Percentiles rank a stretch among this genome's conserved stretches.
phyloP scores from a whole-genome alignment of 129 eudicot species.

The Arctium lappa region DNA sequence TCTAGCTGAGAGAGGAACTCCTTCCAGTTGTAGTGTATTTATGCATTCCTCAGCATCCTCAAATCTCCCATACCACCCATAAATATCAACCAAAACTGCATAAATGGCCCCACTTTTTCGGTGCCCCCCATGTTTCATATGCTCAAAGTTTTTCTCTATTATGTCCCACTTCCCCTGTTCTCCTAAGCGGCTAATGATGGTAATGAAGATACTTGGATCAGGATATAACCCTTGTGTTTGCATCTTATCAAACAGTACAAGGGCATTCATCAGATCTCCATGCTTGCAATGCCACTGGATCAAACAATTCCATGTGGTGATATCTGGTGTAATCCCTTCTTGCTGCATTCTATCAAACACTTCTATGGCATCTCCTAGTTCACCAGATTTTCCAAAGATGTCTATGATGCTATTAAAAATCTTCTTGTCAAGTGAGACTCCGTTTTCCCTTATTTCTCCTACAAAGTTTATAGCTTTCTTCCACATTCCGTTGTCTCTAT shows the following conservation, averaged over 20 bases:
- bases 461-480: slow-evolving; percentile 64
- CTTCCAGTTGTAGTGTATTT: slow-evolving; percentile 52
- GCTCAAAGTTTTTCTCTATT: slow-evolving; percentile 55
- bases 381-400: slow-evolving; percentile 75
- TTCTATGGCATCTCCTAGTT: slow-evolving; percentile 54
- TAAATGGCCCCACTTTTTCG: slow-evolving; percentile 57
- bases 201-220: slow-evolving; percentile 71
- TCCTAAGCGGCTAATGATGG: slow-evolving; percentile 63
- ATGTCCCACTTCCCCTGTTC: slow-evolving; percentile 83
- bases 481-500: slow-evolving; percentile 96
- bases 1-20: slow-evolving; percentile 57
- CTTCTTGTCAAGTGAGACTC: slow-evolving; percentile 44
- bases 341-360: slow-evolving; percentile 65
- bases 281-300: slow-evolving; percentile 74
- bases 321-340: slow-evolving; percentile 69
- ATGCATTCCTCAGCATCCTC: slow-evolving; percentile 63
- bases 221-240: slow-evolving; percentile 84
- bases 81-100: slow-evolving; percentile 83
- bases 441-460: slow-evolving; percentile 53
- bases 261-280: slow-evolving; percentile 55
- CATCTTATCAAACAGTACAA: slow-evolving; percentile 59
- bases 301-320: slow-evolving; percentile 81
- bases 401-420: slow-evolving; percentile 68
- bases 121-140: slow-evolving; percentile 53
- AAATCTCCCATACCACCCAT: slow-evolving; percentile 82